These are phyloP conservation scores for Waitea zeae DNA, from an alignment of 1,284 basidiomycete species.

Conservation along the genomic window DNA sequence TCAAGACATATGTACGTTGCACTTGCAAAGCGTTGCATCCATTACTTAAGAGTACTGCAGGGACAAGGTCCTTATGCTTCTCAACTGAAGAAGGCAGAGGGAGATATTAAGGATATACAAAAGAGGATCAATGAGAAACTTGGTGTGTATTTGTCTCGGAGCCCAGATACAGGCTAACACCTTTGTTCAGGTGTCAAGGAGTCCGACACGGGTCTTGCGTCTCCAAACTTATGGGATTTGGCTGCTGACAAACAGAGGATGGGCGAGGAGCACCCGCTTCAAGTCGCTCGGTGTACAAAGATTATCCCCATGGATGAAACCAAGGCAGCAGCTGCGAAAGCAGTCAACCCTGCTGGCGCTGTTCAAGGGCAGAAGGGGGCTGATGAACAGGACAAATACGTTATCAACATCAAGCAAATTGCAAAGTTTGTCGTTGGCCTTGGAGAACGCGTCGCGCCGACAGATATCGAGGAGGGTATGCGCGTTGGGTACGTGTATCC, in stretches of 20 bases:
- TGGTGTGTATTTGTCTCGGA: conserved; percentile 24
- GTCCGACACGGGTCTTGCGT: conserved; percentile 92
- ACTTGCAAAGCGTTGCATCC: conserved; percentile 3
- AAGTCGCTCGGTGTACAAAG: conserved; percentile 97
- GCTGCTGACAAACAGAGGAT: conserved; percentile 79
- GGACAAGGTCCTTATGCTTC: conserved; percentile 96
- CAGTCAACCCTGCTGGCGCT: conserved; percentile 59
- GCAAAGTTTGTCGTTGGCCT: conserved; percentile 98
- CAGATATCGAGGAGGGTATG: conserved; percentile 99
- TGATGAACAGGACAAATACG: conserved; percentile 97
- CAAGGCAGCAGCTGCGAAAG: conserved; percentile 53
- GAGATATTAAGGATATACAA: conserved; percentile 92
- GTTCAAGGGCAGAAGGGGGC: conserved; percentile 75
- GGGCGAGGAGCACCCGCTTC: conserved; percentile 84
- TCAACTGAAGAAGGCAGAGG: conserved; percentile 79
- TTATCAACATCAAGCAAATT: conserved; percentile 99
- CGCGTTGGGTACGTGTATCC: conserved; percentile 70
- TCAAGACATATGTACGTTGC: conserved; percentile 81
- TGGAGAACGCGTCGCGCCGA: conserved; percentile 91
- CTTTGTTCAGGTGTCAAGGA: conserved; percentile 71
- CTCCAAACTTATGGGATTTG: conserved; percentile 94
- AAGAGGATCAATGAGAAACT: conserved; percentile 97
- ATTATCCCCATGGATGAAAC: conserved; percentile 77
- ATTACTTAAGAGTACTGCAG: conserved; percentile 23
- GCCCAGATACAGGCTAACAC: conserved; percentile 2